phyloP scores from a whole-genome alignment of 2,329 filamentous ascomycete species.

The Acrodontium crateriforme region DNA sequence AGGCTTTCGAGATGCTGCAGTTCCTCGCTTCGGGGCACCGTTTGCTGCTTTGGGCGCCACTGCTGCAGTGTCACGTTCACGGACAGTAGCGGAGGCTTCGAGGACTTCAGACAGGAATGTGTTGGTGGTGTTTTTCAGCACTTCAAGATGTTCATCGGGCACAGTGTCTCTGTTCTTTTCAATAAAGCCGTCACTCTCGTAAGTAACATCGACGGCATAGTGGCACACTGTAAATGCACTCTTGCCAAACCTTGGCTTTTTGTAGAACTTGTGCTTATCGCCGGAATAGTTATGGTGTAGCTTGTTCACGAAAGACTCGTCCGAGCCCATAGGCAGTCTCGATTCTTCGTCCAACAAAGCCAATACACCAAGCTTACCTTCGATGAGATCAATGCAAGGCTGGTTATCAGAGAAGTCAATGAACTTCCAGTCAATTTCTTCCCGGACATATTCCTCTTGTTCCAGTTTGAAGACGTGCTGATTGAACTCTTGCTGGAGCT shows the following conservation, averaged over 20 bases:
- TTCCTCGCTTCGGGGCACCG: constrained; percentile 65
- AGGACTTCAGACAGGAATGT: constrained; percentile 72
- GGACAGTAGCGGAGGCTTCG: constrained; percentile 69
- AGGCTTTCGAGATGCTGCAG: constrained; percentile 88
- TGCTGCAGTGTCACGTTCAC: constrained; percentile 66
- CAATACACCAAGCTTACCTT: constrained; percentile 87
- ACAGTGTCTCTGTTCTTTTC: constrained; percentile 99
- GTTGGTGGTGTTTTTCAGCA: constrained; percentile 73
- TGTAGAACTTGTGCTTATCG: constrained; percentile 94
- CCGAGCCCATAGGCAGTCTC: constrained; percentile 87
- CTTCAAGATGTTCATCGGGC: constrained; percentile 93
- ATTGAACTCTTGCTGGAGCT: constrained; percentile 98
- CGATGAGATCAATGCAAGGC: constrained; percentile 95
- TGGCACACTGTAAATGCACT: constrained; percentile 96
- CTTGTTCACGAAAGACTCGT: constrained; percentile 94
- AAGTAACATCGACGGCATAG: constrained; percentile 95
- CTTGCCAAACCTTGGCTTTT: constrained; percentile 95
- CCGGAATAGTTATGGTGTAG: constrained; percentile 83
- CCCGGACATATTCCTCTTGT: constrained; percentile 90
- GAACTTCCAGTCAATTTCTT: constrained; percentile 98
- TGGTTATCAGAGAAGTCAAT: constrained; percentile 99
- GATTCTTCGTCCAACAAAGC: constrained; percentile 93
- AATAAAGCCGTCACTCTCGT: constrained; percentile 97
- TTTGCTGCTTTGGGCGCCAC: constrained; percentile 57
- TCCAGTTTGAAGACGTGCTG: constrained; percentile 98